Conservation (phyloP, 495 filamentous ascomycete species). For the Hypoxylon fragiforme region DNA sequence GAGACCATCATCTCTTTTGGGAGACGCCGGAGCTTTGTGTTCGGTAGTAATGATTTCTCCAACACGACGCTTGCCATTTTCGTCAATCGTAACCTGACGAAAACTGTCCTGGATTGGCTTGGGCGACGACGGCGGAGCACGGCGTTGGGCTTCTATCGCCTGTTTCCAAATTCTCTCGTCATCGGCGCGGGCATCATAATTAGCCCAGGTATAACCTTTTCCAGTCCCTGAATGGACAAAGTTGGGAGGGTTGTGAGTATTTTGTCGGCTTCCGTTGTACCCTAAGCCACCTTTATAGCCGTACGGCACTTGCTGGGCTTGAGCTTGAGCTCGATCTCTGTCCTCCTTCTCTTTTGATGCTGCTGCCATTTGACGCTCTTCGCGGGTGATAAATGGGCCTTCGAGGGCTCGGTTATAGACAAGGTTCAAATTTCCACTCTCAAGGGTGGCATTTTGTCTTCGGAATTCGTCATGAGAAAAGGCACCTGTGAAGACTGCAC, state of each 20-base stretch:
- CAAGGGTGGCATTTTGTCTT: not conserved
- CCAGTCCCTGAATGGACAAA: not conserved
- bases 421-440: not conserved
- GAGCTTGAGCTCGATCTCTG: not conserved
- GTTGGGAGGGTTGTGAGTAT: not conserved
- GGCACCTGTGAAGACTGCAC: constrained; percentile 35
- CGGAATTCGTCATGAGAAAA: constrained; percentile 27
- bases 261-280: not conserved
- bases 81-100: constrained; percentile 24
- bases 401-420: not conserved
- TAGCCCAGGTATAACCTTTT: constrained; percentile 7
- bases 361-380: not conserved
- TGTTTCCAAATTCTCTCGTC: constrained; percentile 15
- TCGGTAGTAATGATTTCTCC: constrained; percentile 1
- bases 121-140: not conserved
- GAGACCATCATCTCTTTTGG: constrained; percentile 12
- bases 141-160: not conserved
- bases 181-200: constrained; percentile 23
- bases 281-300: constrained; percentile 3
- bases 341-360: not conserved
- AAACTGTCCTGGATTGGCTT: constrained; percentile 27
- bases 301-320: no score
- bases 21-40: not conserved
- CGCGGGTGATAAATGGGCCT: constrained; percentile 19
- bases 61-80: constrained; percentile 19